Conservation (phyloP, 1,284 basidiomycete genomes). For the Rhizoctonia solani region DNA sequence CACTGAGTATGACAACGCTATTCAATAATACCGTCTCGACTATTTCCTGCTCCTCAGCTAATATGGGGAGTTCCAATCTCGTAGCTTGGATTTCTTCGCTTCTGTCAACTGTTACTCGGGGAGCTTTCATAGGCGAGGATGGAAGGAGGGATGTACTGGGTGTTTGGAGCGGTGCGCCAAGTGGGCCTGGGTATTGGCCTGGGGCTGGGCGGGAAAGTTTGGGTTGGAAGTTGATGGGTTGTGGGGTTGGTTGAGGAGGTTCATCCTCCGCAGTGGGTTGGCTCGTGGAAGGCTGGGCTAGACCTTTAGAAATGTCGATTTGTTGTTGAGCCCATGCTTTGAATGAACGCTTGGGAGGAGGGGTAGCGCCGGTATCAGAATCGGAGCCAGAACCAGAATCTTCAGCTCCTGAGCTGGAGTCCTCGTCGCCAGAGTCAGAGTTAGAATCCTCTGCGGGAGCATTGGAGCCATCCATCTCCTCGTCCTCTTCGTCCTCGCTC, state of each 20-base stretch:
- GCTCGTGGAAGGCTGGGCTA: constrained; percentile 43
- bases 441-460: not conserved
- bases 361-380: not conserved
- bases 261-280: constrained; percentile 1
- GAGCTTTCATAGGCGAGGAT: constrained; percentile 41
- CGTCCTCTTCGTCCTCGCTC: constrained; percentile 38
- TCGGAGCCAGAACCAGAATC: not conserved
- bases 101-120: constrained; percentile 63
- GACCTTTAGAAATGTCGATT: constrained; percentile 61
- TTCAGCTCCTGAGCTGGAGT: constrained; percentile 14
- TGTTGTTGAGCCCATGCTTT: constrained; percentile 86
- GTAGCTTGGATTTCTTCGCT: constrained; percentile 76
- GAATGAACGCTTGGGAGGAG: constrained; percentile 56
- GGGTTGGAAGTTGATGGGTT: constrained; percentile 32
- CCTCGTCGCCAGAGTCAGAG: constrained; percentile 17
- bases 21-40: constrained; percentile 91
- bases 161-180: constrained; percentile 45
- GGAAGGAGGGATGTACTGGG: constrained; percentile 46
- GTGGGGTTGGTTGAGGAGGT: constrained; percentile 35
- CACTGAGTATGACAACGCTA: constrained; percentile 74
- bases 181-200: constrained; percentile 42
- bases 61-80: constrained; percentile 83
- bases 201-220: constrained; percentile 39
- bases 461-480: constrained; percentile 34
- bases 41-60: constrained; percentile 92